Evolutionary conservation across 257 asterid genomes (phyloP), one percentile per base, ranked within the genome.

Genomic region (Ehretia macrophylla): DNA sequence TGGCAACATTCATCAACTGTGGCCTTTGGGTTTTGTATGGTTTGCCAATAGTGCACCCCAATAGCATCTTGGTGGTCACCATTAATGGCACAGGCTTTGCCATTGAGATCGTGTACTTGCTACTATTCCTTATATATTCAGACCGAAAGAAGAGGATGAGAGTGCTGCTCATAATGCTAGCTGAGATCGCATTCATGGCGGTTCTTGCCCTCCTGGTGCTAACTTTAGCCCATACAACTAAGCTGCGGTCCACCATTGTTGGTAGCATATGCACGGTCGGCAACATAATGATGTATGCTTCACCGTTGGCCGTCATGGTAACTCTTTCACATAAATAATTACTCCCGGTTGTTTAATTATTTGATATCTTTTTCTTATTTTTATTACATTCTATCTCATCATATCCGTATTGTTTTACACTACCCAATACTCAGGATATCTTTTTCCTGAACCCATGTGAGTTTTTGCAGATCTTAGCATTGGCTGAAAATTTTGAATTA

Each of bases 241-340:
- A 80, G 12, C 75, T 75, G 64, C 79, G 98, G n/a, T 69, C 91
- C 1, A 58, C 69, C 13, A 68, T 90, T 49, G 85, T 85, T 49
- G 96, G 96, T 8, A 79, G 95, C 64, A 62, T 85, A 16, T 80
- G 94, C 86, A 83, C 85, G 89, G 81, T 58, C 20, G 94, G 86
- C 8, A 90, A 87, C 35, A 77, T 83, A 32, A 23, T 82, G 71
- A 90, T 90, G 98, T 90, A 90, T 38, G 98, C 95, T 5, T 54
- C 98, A 0, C 98, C 98, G 0, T 62, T 90, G 0, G 35, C 98
- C 44, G 69, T 87, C 62, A 90, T 90, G 98, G 98, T 90, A 40
- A 52, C 58, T 56, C 5, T 22, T 13, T 1, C 4, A 8, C n/a
- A 35, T n/a, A n/a, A n/a, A 11, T 17, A 11, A 5, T 42, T 53